phyloP scores from a whole-genome alignment of 352 stramenopile genomes.

The Globisporangium splendens region DNA sequence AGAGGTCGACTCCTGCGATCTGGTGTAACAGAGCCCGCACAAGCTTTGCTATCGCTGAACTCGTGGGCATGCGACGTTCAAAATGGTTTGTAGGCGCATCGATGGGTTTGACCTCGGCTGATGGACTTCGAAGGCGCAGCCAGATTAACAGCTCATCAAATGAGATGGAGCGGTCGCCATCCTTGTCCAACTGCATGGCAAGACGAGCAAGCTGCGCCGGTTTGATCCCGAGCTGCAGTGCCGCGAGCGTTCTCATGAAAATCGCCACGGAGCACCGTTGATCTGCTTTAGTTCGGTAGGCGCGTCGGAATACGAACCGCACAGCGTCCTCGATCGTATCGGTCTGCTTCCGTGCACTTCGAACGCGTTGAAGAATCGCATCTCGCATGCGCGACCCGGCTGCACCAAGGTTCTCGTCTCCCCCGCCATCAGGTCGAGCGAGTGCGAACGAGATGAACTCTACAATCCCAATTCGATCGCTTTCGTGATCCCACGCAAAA shows the following conservation, averaged over 20 bases:
- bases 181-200: constrained; percentile 45
- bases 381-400: constrained; percentile 44
- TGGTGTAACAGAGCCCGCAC: constrained; percentile 21
- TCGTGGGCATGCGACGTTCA: background rate
- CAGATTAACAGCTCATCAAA: constrained; percentile 70
- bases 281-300: constrained; percentile 28
- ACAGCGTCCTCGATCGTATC: constrained; percentile 51
- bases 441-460: constrained; percentile 81
- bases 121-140: constrained; percentile 28
- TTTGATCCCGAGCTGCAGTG: constrained; percentile 39
- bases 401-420: constrained; percentile 31
- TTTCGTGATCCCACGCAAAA: constrained; percentile 32
- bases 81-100: background rate
- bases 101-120: background rate
- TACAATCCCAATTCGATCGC: constrained; percentile 38
- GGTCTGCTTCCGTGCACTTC: constrained; percentile 24
- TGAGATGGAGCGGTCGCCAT: constrained; percentile 52
- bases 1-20: background rate
- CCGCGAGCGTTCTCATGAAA: constrained; percentile 37
- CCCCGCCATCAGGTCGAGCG: constrained; percentile 17
- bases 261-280: constrained; percentile 19
- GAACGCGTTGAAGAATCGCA: constrained; percentile 37
- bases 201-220: constrained; percentile 48
- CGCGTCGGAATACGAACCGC: constrained; percentile 42
- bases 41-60: constrained; percentile 10